A percentile compares a stretch with the other conserved stretches of the same genome.
These are phyloP conservation scores for Exophiala spinifera DNA, from an alignment of 2,329 filamentous ascomycete genomes.

Conservation along the genomic window DNA sequence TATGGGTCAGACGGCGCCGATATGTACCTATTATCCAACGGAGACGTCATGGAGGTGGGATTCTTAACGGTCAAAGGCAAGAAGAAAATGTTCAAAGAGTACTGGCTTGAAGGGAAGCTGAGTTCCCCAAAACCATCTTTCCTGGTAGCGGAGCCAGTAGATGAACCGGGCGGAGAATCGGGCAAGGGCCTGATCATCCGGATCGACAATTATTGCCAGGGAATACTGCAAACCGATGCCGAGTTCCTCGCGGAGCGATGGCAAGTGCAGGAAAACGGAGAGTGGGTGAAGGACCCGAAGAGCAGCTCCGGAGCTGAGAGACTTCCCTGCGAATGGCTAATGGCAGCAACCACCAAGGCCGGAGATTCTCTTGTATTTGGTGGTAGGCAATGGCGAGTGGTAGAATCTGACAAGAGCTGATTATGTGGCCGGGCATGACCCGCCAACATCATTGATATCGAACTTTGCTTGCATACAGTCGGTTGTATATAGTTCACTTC, in stretches of 20 bases:
- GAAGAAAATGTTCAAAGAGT: constrained; percentile 6
- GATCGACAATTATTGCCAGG: not conserved
- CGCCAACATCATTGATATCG: no score
- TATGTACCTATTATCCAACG: constrained; percentile 1
- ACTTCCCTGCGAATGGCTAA: constrained; percentile 3
- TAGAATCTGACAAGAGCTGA: not conserved
- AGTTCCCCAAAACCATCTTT: not conserved
- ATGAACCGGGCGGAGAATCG: not conserved
- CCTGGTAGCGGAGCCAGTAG: not conserved
- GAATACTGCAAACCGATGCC: not conserved
- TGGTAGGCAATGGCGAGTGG: constrained; percentile 1
- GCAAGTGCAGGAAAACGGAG: not conserved
- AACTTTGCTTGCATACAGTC: no score
- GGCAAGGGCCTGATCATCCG: not conserved
- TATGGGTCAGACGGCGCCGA: constrained; percentile 1
- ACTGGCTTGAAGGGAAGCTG: not conserved
- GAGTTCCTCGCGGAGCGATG: constrained; percentile 3
- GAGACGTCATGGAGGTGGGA: constrained; percentile 3
- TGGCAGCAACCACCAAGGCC: not conserved
- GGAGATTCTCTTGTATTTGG: constrained; percentile 32
- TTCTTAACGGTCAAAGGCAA: not conserved
- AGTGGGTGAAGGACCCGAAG: not conserved
- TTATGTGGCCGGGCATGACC: not conserved
- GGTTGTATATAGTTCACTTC: no score
- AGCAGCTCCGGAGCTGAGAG: not conserved